Evolutionary conservation across 31 red algal genomes (phyloP).

Genomic region (Odonthalia washingtoniensis): DNA sequence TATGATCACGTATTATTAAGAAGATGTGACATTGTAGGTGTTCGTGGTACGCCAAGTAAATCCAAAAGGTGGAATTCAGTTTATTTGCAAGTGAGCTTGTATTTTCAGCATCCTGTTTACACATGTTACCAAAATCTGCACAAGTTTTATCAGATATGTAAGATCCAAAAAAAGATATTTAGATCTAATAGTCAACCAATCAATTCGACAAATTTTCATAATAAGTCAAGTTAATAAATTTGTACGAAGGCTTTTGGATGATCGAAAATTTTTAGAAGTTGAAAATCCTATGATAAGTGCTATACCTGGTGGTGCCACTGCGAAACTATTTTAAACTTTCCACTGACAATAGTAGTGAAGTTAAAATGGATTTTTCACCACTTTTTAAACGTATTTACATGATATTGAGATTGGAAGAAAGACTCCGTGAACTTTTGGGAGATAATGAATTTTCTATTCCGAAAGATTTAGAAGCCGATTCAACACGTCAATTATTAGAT

Average conservation of each 20-base stretch:
- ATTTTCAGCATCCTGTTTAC: no score
- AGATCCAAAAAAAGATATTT: conserved; percentile 93
- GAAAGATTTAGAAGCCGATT: conserved; percentile 66
- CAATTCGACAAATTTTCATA: conserved; percentile 73
- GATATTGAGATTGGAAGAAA: conserved; percentile 76
- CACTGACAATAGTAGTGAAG: conserved; percentile 73
- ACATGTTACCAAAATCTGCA: conserved; percentile 84
- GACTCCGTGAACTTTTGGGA: conserved; percentile 43
- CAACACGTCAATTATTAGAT: conserved; percentile 48
- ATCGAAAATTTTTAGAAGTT: conserved; percentile 91
- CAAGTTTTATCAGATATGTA: conserved; percentile 72
- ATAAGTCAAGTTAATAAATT: conserved; percentile 83
- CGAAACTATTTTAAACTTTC: conserved; percentile 93
- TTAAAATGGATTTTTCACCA: conserved; percentile 96
- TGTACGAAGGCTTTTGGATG: conserved; percentile 86
- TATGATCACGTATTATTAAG: conserved; percentile 64
- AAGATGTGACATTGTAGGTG: conserved; percentile 94
- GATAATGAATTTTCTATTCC: conserved; percentile 67
- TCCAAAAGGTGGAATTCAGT: conserved; percentile 89
- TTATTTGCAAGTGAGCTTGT: conserved; percentile 81
- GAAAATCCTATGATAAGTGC: conserved; percentile 99
- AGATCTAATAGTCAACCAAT: conserved; percentile 90
- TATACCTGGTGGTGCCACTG: conserved; percentile 90
- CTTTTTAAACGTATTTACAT: conserved; percentile 92
- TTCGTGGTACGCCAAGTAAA: conserved; percentile 85